Base-by-base conservation (phyloP, 768 basidiomycete species). In the Mycena epipterygia region DNA sequence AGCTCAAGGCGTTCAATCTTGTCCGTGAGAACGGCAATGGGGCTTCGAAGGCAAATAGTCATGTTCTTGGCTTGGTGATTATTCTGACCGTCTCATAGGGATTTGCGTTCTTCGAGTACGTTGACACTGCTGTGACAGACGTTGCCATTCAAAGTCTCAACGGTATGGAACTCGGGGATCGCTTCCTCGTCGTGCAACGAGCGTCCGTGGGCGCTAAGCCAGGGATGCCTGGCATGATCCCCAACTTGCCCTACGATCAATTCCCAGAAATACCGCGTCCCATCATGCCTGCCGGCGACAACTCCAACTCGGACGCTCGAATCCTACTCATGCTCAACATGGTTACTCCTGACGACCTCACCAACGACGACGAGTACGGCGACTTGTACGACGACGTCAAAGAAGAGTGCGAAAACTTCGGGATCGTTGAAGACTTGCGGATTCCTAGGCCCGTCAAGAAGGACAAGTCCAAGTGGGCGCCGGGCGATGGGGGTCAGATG, bases 41-140 rank as follows among this genome's bases (percentile, higher is more conserved):
- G 56, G 83, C 90, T 33, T 97, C 95, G 11, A 98, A 98, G 88
- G 97, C 93, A 69, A 56, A 83, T 73, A 51, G 48, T 30, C 27
- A 27, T 49, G 14, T 53, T 70, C 41, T 14, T 30, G 29, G 16
- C 48, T 33, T 30, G 21, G 30, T 37, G 44, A n/a, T 64, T 63
- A 56, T 74, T 67, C 52, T 59, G 37, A 65, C 37, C 17, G 25
- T 65, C 51, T 70, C 56, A 5, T 76, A 98, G 97, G 98, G 98
- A 76, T 99, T 98, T 81, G 98, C 98, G 4, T 99, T 99, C 87
- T 97, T 96, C 84, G 98, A 99, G 87, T 99, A 99, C 81, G 92
- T 94, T 70, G 98, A 99, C 78, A 83, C 90, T 19, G 81, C 80
- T 57, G 91, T 96, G 66, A 99, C 98, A 68, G 98, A 99, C 74